A percentile compares a stretch with the other conserved stretches of the same genome.
These are phyloP conservation scores for Trichoderma sp. DNA, from an alignment of 2,329 filamentous ascomycete species.

Conservation along the genomic window DNA sequence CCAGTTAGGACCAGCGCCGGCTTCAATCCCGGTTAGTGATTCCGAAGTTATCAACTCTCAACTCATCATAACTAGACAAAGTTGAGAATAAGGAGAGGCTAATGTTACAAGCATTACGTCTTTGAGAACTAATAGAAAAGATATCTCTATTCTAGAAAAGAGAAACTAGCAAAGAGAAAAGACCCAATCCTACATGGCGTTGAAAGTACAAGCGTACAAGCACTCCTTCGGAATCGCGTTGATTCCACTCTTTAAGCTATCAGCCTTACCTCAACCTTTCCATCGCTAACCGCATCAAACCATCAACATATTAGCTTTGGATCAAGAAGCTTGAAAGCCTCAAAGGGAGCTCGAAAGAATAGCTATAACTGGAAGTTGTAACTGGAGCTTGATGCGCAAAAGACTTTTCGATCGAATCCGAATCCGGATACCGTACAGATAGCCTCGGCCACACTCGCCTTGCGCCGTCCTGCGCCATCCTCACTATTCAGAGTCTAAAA, in stretches of 20 bases:
- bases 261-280: background rate
- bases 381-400: background rate
- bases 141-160: background rate
- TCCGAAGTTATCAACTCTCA: background rate
- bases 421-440: background rate
- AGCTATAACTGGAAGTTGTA: background rate
- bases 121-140: background rate
- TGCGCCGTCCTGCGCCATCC: background rate
- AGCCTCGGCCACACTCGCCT: background rate
- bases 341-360: background rate
- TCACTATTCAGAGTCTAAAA: conserved; percentile 7
- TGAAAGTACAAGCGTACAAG: background rate
- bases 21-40: background rate
- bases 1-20: background rate
- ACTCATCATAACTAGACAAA: background rate
- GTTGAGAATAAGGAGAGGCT: background rate
- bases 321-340: background rate
- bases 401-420: background rate
- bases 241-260: background rate
- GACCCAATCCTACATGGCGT: background rate
- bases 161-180: background rate
- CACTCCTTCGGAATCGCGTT: background rate
- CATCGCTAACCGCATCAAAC: background rate
- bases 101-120: background rate
- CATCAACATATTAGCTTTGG: background rate